These are phyloP conservation scores for Funneliformis mosseae DNA, from an alignment of 192 early-diverging fungal species.

Conservation along the genomic window DNA sequence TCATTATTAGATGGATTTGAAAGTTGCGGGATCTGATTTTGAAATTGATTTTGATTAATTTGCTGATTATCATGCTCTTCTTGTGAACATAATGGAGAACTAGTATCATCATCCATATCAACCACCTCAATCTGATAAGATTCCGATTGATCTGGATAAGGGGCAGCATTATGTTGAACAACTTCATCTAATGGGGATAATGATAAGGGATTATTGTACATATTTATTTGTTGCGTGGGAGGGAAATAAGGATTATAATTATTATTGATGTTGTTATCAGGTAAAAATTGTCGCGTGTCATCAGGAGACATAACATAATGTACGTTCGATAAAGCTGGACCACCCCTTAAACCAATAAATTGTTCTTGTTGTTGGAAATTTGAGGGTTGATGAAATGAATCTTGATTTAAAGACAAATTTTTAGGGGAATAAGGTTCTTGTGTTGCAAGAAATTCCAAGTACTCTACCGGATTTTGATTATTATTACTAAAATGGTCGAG, in stretches of 20 bases:
- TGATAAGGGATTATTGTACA: neutral
- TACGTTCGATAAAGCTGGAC: neutral
- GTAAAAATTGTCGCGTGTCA: neutral
- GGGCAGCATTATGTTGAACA: neutral
- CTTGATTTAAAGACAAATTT: neutral
- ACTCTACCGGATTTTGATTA: neutral
- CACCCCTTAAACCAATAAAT: neutral
- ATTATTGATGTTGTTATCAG: neutral
- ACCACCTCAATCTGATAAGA: neutral
- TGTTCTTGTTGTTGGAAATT: neutral
- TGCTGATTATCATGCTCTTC: neutral
- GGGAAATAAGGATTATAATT: neutral
- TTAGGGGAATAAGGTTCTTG: conserved; percentile 1
- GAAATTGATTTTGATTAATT: neutral
- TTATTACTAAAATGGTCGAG: neutral
- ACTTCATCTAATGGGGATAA: conserved; percentile 18
- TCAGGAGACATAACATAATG: neutral
- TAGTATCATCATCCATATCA: neutral
- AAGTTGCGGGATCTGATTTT: too few relatives aligned
- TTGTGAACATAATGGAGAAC: neutral
- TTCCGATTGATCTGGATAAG: neutral
- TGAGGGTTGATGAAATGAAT: neutral
- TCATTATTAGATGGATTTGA: neutral
- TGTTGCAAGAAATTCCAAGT: neutral
- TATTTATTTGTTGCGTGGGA: neutral